These are phyloP conservation scores for Yarrowia sp. DNA, from an alignment of 805 yeast genomes.

Conservation along the genomic window DNA sequence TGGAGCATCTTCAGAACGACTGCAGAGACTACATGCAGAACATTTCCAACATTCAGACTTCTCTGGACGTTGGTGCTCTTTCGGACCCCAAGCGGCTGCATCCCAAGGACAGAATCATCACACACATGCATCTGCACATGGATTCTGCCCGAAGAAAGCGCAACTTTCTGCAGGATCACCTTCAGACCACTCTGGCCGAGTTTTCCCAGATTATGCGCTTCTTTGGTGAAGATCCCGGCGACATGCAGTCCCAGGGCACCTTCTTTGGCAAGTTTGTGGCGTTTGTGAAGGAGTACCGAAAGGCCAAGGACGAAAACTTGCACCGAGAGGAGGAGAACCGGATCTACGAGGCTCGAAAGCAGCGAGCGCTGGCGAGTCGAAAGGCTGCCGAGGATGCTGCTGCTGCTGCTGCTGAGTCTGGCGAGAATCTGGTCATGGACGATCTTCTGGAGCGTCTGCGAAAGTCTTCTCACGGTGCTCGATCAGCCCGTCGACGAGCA, in stretches of 20 bases:
- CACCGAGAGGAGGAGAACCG: constrained; percentile 82
- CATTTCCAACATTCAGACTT: constrained; percentile 72
- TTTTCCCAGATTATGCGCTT: constrained; percentile 75
- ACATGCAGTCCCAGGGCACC: constrained; percentile 66
- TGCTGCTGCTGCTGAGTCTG: constrained; percentile 43
- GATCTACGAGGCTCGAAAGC: constrained; percentile 77
- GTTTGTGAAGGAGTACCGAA: constrained; percentile 79
- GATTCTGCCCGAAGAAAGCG: constrained; percentile 79
- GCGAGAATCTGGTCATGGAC: constrained; percentile 74
- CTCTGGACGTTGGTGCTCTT: constrained; percentile 82
- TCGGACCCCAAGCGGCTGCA: constrained; percentile 81
- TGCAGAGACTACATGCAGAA: constrained; percentile 67
- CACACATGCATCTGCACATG: constrained; percentile 66
- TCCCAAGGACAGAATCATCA: constrained; percentile 77
- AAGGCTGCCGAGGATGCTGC: constrained; percentile 54
- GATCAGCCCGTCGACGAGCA: constrained; percentile 82
- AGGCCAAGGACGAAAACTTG: constrained; percentile 78
- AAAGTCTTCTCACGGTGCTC: constrained; percentile 78
- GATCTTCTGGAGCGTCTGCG: constrained; percentile 82
- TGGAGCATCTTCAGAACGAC: constrained; percentile 81
- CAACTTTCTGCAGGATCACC: constrained; percentile 67
- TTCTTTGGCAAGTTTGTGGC: constrained; percentile 83
- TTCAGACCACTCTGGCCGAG: constrained; percentile 66
- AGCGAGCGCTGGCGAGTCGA: constrained; percentile 53
- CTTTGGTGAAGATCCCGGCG: constrained; percentile 89